Evolutionary conservation across 225 moss, liverwort and hornwort species (phyloP).

Genomic region (Bryum argenteum): DNA sequence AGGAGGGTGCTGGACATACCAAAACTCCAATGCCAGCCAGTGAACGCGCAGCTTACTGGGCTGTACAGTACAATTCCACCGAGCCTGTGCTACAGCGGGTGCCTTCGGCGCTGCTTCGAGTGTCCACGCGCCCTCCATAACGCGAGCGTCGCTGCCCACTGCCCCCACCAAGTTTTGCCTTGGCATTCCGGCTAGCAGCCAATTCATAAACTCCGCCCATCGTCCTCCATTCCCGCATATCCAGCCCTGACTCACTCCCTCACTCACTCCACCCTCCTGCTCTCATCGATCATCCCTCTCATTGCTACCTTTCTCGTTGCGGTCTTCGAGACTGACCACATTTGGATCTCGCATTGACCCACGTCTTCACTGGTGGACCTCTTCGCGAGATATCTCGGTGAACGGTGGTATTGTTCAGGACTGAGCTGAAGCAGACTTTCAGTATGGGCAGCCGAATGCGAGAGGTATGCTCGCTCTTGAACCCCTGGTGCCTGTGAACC

Average conservation of each 20-base stretch:
- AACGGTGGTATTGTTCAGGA: background rate
- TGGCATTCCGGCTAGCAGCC: slow-evolving; percentile 30
- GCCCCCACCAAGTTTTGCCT: slow-evolving; percentile 4
- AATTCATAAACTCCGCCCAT: slow-evolving; percentile 17
- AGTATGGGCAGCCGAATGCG: slow-evolving; percentile 28
- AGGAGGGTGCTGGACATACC: no score
- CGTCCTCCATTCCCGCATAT: slow-evolving; percentile 15
- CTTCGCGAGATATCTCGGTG: background rate
- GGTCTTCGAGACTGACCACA: background rate
- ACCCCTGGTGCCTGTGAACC: background rate
- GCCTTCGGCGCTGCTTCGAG: background rate
- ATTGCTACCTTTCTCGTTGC: background rate
- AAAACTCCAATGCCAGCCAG: no score
- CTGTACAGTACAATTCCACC: no score
- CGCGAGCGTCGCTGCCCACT: background rate
- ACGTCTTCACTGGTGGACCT: background rate
- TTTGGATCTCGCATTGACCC: background rate
- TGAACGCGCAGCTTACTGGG: no score
- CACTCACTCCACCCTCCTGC: no score
- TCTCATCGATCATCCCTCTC: no score
- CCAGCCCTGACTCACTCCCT: background rate
- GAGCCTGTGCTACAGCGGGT: no score
- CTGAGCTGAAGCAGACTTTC: background rate
- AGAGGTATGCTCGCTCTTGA: slow-evolving; percentile 14
- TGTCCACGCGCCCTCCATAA: slow-evolving; percentile 7